Conservation (phyloP, 23 red algal species). For the Cyanidium caldarium region DNA sequence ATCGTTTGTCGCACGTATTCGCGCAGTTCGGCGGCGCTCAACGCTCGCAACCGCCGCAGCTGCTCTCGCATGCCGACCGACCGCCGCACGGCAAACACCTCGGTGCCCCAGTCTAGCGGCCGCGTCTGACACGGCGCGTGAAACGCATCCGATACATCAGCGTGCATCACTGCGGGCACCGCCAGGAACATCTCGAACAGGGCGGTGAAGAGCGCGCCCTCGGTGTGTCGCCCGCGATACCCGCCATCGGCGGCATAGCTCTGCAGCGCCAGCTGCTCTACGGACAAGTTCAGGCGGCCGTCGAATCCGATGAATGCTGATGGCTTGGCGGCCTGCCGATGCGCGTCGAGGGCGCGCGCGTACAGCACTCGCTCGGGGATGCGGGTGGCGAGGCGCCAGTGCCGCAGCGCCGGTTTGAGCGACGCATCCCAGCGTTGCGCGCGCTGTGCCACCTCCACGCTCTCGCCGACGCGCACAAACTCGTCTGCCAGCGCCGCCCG, state of each 20-base stretch:
- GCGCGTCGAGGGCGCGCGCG: neutral
- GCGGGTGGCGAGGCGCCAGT: no score
- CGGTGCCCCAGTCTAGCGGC: conserved; percentile 68
- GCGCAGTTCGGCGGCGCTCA: conserved; percentile 1
- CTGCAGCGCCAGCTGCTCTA: conserved; percentile 50
- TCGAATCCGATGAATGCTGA: neutral
- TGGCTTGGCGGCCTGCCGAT: neutral
- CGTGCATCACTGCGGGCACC: conserved; percentile 28
- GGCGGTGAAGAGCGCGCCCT: conserved; percentile 28
- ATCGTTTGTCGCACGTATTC: conserved; percentile 4
- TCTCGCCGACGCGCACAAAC: neutral
- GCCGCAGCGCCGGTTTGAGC: neutral
- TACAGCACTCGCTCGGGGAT: neutral
- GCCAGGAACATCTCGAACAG: conserved; percentile 32
- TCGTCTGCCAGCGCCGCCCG: neutral
- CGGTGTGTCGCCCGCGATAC: conserved; percentile 33
- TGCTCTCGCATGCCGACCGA: conserved; percentile 24
- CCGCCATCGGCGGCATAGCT: conserved; percentile 35
- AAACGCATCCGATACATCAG: conserved; percentile 55
- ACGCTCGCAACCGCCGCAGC: conserved; percentile 11
- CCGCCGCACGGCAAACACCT: conserved; percentile 46
- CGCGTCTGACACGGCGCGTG: conserved; percentile 57
- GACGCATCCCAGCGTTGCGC: neutral
- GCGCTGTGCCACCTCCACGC: neutral
- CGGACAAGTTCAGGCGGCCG: conserved; percentile 2